phyloP scores from a whole-genome alignment of 1,139 yeast genomes.

The Kodamaea sp. region DNA sequence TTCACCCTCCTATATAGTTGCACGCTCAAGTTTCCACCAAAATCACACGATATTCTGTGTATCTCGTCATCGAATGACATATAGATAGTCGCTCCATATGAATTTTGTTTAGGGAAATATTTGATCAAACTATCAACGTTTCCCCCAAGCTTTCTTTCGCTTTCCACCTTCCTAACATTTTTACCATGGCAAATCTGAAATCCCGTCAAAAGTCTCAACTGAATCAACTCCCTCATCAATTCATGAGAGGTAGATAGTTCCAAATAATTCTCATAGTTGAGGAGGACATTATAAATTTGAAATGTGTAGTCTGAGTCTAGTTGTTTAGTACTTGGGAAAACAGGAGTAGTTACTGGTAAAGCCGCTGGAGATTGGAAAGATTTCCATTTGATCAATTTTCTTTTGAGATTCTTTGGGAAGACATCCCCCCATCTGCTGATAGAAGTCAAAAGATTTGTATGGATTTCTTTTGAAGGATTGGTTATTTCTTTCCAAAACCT shows the following conservation, averaged over 20 bases:
- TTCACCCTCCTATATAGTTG: slow-evolving; percentile 59
- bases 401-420: slow-evolving; percentile 67
- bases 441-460: slow-evolving; percentile 50
- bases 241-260: slow-evolving; percentile 58
- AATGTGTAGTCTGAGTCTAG: slow-evolving; percentile 63
- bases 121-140: slow-evolving; percentile 45
- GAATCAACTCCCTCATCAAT: slow-evolving; percentile 84
- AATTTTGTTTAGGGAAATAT: slow-evolving; percentile 37
- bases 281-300: slow-evolving; percentile 63
- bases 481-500: slow-evolving; percentile 65
- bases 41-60: slow-evolving; percentile 76
- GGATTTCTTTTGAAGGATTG: slow-evolving; percentile 66
- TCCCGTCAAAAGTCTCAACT: slow-evolving; percentile 78
- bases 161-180: slow-evolving; percentile 64
- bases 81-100: slow-evolving; percentile 63
- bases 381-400: slow-evolving; percentile 83
- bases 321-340: slow-evolving; percentile 71
- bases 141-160: slow-evolving; percentile 61
- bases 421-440: slow-evolving; percentile 83
- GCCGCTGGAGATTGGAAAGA: slow-evolving; percentile 93
- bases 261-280: slow-evolving; percentile 54
- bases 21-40: slow-evolving; percentile 69
- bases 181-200: slow-evolving; percentile 86
- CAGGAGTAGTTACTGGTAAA: slow-evolving; percentile 74
- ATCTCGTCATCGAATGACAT: slow-evolving; percentile 80